Percentiles rank a stretch among this genome's conserved stretches.
Conservation (phyloP, 2,329 filamentous ascomycete species). For the Colletotrichum sp. region DNA sequence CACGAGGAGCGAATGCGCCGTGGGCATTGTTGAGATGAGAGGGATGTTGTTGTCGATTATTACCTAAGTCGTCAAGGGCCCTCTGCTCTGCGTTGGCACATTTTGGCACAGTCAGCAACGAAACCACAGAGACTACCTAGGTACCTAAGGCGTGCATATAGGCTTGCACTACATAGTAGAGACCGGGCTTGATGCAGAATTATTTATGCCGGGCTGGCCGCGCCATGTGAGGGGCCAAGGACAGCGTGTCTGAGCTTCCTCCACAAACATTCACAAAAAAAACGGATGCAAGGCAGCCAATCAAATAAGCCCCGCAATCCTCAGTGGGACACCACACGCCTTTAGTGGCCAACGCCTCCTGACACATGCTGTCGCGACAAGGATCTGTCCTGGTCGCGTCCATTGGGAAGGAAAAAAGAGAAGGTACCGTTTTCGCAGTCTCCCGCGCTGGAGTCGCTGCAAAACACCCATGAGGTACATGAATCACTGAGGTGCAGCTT, state of each 20-base stretch:
- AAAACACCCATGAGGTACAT: background rate
- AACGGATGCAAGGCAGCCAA: constrained; percentile 6
- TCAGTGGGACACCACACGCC: background rate
- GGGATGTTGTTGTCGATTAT: background rate
- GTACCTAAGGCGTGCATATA: background rate
- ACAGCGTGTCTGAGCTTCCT: constrained; percentile 14
- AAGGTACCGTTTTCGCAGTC: constrained; percentile 14
- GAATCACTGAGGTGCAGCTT: background rate
- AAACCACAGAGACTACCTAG: background rate
- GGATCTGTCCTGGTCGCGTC: constrained; percentile 28
- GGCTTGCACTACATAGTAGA: background rate
- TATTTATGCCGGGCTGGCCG: background rate
- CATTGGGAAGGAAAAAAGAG: background rate
- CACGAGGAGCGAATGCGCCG: background rate
- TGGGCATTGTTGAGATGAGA: background rate
- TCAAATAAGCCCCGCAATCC: constrained; percentile 14
- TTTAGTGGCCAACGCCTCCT: constrained; percentile 27
- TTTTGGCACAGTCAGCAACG: background rate
- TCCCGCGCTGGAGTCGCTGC: background rate
- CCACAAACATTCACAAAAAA: background rate
- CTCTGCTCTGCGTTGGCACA: background rate
- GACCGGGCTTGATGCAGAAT: background rate
- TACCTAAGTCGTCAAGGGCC: background rate
- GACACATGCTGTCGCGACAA: constrained; percentile 39
- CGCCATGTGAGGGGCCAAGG: background rate